These are phyloP conservation scores for Phalaenopsis hybrid DNA, from an alignment of 116 monocot species.

Conservation along the genomic window DNA sequence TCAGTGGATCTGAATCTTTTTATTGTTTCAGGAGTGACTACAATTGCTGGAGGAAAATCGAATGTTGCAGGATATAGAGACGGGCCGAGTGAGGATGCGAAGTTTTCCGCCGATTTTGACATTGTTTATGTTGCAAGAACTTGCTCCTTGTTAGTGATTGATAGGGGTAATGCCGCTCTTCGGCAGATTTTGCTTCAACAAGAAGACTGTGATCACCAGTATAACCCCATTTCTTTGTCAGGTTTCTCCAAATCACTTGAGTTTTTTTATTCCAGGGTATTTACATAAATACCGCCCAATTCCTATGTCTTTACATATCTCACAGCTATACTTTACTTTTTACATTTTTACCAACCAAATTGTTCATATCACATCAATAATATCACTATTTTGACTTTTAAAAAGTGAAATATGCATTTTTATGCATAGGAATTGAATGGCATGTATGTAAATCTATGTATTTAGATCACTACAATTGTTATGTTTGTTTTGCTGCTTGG, in stretches of 20 bases:
- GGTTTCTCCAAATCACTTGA: slow-evolving; percentile 24
- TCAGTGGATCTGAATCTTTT: neutral
- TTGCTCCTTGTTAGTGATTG: slow-evolving; percentile 86
- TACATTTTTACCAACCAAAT: too few relatives aligned
- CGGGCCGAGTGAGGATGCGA: slow-evolving; percentile 98
- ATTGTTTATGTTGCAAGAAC: slow-evolving; percentile 67
- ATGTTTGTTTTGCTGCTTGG: neutral
- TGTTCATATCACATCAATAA: neutral
- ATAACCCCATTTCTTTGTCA: slow-evolving; percentile 58
- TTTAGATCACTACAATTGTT: neutral
- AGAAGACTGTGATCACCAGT: slow-evolving; percentile 74
- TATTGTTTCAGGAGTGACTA: slow-evolving; percentile 74
- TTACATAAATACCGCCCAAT: too few relatives aligned
- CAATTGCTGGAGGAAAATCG: slow-evolving; percentile 89
- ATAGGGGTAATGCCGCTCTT: slow-evolving; percentile 97
- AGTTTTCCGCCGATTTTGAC: slow-evolving; percentile 93
- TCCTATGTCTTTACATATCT: too few relatives aligned
- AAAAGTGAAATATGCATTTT: too few relatives aligned
- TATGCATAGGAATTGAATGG: too few relatives aligned
- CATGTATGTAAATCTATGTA: too few relatives aligned
- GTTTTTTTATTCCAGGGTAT: too few relatives aligned
- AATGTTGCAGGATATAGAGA: slow-evolving; percentile 87
- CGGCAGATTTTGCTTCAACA: slow-evolving; percentile 85
- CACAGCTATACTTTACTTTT: too few relatives aligned
- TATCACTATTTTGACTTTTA: neutral